A percentile compares a stretch with the other conserved stretches of the same genome.
Conservation (phyloP, 2,329 filamentous ascomycete species). For the Diaporthe velutina region DNA sequence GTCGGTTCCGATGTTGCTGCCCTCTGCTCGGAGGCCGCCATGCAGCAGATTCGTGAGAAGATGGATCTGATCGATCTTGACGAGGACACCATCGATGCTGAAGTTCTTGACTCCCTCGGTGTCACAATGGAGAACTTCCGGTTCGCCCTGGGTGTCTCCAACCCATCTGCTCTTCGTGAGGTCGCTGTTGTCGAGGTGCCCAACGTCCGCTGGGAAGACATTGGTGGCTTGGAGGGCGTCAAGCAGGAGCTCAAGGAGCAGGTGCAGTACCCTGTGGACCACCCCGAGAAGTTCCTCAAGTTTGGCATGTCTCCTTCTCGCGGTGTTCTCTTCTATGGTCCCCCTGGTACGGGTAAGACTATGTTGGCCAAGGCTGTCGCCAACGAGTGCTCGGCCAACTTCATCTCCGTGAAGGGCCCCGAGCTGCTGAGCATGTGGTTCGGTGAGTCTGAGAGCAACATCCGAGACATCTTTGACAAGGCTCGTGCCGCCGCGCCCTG, state of each 20-base stretch:
- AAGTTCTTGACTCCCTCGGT: constrained; percentile 97
- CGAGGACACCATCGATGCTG: constrained; percentile 98
- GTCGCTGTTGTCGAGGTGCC: constrained; percentile 99
- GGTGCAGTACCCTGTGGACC: constrained; percentile 98
- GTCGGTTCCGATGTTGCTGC: constrained; percentile 98
- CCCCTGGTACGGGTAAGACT: constrained; percentile 99
- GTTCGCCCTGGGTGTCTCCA: constrained; percentile 96
- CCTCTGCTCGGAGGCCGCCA: constrained; percentile 97
- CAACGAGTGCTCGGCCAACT: constrained; percentile 99
- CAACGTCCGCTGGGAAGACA: constrained; percentile 99
- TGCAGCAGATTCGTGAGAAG: constrained; percentile 99
- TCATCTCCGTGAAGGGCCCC: constrained; percentile 99
- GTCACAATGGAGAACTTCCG: constrained; percentile 99
- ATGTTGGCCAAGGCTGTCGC: constrained; percentile 99
- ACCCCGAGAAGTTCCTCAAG: constrained; percentile 99
- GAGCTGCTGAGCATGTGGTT: constrained; percentile 99
- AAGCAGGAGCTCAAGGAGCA: constrained; percentile 99
- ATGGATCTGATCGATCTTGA: constrained; percentile 99
- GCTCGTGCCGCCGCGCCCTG: constrained; percentile 97
- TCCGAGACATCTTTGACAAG: constrained; percentile 99
- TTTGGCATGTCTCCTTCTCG: constrained; percentile 98
- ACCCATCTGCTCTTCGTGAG: constrained; percentile 97
- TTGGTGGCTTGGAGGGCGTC: constrained; percentile 97
- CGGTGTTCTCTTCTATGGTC: constrained; percentile 98
- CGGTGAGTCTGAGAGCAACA: constrained; percentile 99